Evolutionary conservation across 495 filamentous ascomycete genomes (phyloP).

Genomic region (Podospora pseudopauciseta): DNA sequence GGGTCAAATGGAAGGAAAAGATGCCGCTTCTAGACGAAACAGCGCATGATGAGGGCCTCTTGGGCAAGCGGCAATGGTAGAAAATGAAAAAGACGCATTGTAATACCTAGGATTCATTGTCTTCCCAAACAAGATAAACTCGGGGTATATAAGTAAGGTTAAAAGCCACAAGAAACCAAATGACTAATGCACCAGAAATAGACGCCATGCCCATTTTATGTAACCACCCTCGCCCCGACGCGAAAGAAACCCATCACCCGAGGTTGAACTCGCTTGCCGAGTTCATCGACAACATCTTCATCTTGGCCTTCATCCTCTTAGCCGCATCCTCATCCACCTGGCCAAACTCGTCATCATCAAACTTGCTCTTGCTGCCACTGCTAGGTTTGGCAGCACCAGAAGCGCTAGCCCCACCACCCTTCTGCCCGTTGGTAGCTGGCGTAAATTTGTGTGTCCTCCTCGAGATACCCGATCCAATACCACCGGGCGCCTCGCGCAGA

Average conservation of each 20-base stretch:
- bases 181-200: neutral
- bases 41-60: neutral
- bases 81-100: neutral
- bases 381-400: constrained; percentile 16
- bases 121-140: constrained; percentile 4
- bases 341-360: constrained; percentile 35
- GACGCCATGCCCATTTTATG: constrained; percentile 1
- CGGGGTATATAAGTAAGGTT: constrained; percentile 1
- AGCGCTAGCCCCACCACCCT: constrained; percentile 7
- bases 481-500: constrained; percentile 79
- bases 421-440: constrained; percentile 14
- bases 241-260: constrained; percentile 46
- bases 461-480: constrained; percentile 56
- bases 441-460: constrained; percentile 35
- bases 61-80: neutral
- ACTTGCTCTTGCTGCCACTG: constrained; percentile 19
- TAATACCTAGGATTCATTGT: neutral
- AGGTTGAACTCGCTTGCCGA: constrained; percentile 84
- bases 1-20: neutral
- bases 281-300: constrained; percentile 75
- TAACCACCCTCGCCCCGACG: neutral
- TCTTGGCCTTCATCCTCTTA: constrained; percentile 65
- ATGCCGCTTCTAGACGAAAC: neutral
- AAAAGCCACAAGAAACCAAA: neutral
- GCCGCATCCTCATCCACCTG: constrained; percentile 60